These are phyloP conservation scores for Sesbania bispinosa DNA, from an alignment of 306 rosid genomes.

Conservation along the genomic window DNA sequence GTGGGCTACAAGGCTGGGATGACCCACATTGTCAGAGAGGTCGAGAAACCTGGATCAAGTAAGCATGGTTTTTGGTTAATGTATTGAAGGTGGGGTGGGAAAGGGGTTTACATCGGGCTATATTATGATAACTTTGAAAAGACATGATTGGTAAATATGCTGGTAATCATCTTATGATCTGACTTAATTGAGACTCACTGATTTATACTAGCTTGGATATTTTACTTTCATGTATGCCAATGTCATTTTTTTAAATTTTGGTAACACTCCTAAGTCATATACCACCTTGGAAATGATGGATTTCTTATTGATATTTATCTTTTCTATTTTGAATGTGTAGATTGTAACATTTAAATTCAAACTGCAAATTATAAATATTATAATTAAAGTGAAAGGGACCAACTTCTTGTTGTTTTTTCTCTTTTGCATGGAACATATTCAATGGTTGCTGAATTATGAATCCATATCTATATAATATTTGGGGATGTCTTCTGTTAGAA, in stretches of 20 bases:
- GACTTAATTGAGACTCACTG: neutral
- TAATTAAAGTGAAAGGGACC: neutral
- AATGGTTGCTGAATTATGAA: too few species aligned
- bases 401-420: neutral
- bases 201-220: neutral
- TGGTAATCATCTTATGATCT: neutral
- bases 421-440: neutral
- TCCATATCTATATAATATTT: too few species aligned
- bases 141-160: neutral
- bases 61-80: conserved; percentile 16
- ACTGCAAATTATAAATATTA: neutral
- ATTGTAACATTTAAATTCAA: neutral
- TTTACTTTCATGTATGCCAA: neutral
- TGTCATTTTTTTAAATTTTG: too few species aligned
- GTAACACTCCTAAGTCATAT: neutral
- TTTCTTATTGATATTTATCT: neutral
- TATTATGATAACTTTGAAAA: neutral
- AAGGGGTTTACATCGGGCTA: neutral
- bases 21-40: conserved; percentile 87
- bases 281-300: too few species aligned
- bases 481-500: neutral
- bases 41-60: conserved; percentile 88
- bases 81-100: neutral
- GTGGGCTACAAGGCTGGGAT: conserved; percentile 82
- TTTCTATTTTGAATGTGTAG: neutral